A percentile compares a stretch with the other conserved stretches of the same genome.
Evolutionary conservation across 192 early-diverging fungal genomes (phyloP).

Genomic region (Geranomyces michiganensis): DNA sequence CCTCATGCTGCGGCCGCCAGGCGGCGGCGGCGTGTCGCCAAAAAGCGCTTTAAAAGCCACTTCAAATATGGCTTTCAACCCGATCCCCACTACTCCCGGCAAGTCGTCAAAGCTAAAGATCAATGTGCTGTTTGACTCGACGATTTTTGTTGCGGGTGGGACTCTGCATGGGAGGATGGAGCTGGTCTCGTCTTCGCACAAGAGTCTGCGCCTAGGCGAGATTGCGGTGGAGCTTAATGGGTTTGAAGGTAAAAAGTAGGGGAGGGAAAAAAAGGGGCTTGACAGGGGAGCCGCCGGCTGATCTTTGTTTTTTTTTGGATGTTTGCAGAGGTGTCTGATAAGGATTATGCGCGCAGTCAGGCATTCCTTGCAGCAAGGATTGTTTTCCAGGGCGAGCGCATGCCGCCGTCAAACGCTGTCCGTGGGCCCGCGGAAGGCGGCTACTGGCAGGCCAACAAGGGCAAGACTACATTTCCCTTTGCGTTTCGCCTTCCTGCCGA

Average conservation of each 20-base stretch:
- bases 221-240: slow-evolving; percentile 65
- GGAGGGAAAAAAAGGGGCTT: too few species aligned
- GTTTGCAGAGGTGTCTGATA: slow-evolving; percentile 28
- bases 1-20: not conserved
- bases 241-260: slow-evolving; percentile 70
- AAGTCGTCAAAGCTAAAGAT: slow-evolving; percentile 66
- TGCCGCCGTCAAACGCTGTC: slow-evolving; percentile 63
- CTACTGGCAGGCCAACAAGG: slow-evolving; percentile 65
- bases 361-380: slow-evolving; percentile 57
- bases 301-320: not conserved
- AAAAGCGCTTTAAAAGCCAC: slow-evolving; percentile 27
- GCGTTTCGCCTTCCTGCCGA: slow-evolving; percentile 65
- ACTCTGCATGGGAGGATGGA: slow-evolving; percentile 60
- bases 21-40: not conserved
- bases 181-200: slow-evolving; percentile 45
- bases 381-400: slow-evolving; percentile 59
- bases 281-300: not conserved
- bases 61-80: slow-evolving; percentile 54
- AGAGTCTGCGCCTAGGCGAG: slow-evolving; percentile 61
- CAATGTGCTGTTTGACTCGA: slow-evolving; percentile 59
- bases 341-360: slow-evolving; percentile 52
- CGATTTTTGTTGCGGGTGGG: slow-evolving; percentile 62
- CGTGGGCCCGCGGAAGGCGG: slow-evolving; percentile 54
- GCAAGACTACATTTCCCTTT: slow-evolving; percentile 68
- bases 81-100: slow-evolving; percentile 52